Base-by-base conservation (phyloP, 345 rosid genomes). In the Bruguiera gymnorhiza region DNA sequence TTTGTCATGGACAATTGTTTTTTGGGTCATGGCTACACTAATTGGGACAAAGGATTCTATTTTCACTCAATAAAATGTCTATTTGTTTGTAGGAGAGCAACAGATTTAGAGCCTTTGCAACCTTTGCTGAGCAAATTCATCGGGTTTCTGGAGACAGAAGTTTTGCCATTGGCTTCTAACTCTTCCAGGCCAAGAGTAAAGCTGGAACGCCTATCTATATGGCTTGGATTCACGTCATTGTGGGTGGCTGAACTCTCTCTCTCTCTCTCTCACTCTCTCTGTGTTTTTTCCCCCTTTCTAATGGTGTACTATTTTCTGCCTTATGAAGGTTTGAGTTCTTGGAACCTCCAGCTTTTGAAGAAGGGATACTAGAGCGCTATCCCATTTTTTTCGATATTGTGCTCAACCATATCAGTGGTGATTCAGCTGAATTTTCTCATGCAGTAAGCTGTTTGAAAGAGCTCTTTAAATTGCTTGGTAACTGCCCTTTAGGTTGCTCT, bases 161-260 rank as follows among this genome's bases (percentile, higher is more conserved):
- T 84, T 51, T 61, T 85, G 58, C 90, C 92, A 59, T 87, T 83
- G 65, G 70, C 81, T 66, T 70, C 80, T 15, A 89, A 81, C 78
- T 81, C 76, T 57, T 83, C 87, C 26, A 86, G 96, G 84, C 90
- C 97, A 52, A 83, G 92, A 79, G 80, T 77, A 16, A 76, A 78
- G 79, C 83, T 89, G 59, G 96, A 95, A 55, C 97, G 86, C 67
- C 61, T 83, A 63, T 75, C 96, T 56, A 82, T 88, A 82, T 95
- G 97, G 97, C 87, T 89, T 69, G 99, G 99, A 73, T 85, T 95
- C 80, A 87, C 92, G 75, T 92, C 99, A 76, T 71, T 95, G 99
- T 95, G 85, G 67, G 61, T 67, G 72, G 66, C 79, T 76, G 11
- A 67, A 72, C 29, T 24, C 30, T 23, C 29, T 56, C 26, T 56